A percentile compares a stretch with the other conserved stretches of the same genome.
phyloP scores from a whole-genome alignment of 2,329 filamentous ascomycete genomes.

The Penicillium sp. region DNA sequence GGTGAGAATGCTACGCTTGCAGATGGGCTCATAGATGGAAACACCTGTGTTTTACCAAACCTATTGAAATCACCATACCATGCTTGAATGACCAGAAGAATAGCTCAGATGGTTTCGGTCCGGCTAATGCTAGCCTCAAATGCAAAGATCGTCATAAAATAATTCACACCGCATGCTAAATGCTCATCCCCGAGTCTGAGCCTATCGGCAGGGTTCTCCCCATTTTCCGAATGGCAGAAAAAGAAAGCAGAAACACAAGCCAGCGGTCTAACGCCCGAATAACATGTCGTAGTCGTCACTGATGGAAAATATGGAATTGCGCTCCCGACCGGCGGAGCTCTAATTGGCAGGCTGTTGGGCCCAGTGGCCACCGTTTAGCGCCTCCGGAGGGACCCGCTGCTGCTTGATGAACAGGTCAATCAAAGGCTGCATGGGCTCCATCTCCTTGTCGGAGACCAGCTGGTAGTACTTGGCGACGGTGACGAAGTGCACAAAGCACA shows the following conservation, averaged over 20 bases:
- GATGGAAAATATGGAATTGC: conserved; percentile 8
- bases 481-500: conserved; percentile 82
- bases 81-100: conserved; percentile 1
- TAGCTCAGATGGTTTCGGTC: not conserved
- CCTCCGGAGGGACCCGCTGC: conserved; percentile 76
- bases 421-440: conserved; percentile 93
- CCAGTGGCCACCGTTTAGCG: conserved; percentile 44
- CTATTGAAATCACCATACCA: not conserved
- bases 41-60: not conserved
- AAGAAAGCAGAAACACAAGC: conserved; percentile 24
- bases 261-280: conserved; percentile 35
- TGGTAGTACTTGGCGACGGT: conserved; percentile 76
- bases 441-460: conserved; percentile 82
- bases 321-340: conserved; percentile 16
- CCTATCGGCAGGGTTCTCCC: conserved; percentile 21
- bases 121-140: conserved; percentile 14
- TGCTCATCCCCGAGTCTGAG: conserved; percentile 29
- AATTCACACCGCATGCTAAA: conserved; percentile 38
- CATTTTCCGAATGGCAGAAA: conserved; percentile 17
- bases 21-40: not conserved
- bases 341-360: conserved; percentile 36
- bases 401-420: conserved; percentile 90
- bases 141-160: conserved; percentile 21
- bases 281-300: conserved; percentile 26
- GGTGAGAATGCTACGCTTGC: not conserved